Evolutionary conservation across 78 protist species (phyloP), one percentile per base, ranked within the genome.

Genomic region (Trichosphaerium sp.): DNA sequence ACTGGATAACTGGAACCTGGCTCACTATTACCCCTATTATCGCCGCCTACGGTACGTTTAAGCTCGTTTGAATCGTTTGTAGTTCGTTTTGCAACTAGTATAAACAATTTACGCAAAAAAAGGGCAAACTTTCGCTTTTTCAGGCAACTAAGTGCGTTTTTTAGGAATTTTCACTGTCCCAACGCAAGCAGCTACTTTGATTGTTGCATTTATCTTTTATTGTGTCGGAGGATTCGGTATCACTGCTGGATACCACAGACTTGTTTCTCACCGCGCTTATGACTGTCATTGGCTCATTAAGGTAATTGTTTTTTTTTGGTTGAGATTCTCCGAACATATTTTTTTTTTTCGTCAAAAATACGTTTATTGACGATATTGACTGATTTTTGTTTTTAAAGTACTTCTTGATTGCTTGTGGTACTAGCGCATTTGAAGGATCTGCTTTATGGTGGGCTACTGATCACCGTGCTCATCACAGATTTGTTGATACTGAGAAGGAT

Each of bases 401-500:
- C n/a, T n/a, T n/a, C n/a, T n/a, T n/a, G n/a, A n/a, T n/a, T n/a
- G n/a, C n/a, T n/a, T n/a, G 56, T 64, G 91, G 89, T 40, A 61
- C 90, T 1, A 56, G 56, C 14, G 68, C 94, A 0, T 56, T 87
- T 56, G 78, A 89, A 47, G 85, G 88, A 39, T 65, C 82, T 28
- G 65, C 52, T 2, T 34, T 59, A 28, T 74, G 78, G 71, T 87
- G 94, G 91, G 57, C 75, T 38, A 71, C 68, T 7, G 82, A 79
- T 38, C 94, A 89, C 74, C 78, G 91, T 37, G 83, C 78, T n/a
- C 94, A 89, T 67, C 94, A 89, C 80, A 58, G 85, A n/a, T 82
- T 78, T 80, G 68, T 82, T 23, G 94, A 89, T 71, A 86, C 91
- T 11, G 75, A 73, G 51, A 68, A 74, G 34, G 94, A 89, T 51